Evolutionary conservation across 192 early-diverging fungal genomes (phyloP).

Genomic region (Linnemannia hyalina): DNA sequence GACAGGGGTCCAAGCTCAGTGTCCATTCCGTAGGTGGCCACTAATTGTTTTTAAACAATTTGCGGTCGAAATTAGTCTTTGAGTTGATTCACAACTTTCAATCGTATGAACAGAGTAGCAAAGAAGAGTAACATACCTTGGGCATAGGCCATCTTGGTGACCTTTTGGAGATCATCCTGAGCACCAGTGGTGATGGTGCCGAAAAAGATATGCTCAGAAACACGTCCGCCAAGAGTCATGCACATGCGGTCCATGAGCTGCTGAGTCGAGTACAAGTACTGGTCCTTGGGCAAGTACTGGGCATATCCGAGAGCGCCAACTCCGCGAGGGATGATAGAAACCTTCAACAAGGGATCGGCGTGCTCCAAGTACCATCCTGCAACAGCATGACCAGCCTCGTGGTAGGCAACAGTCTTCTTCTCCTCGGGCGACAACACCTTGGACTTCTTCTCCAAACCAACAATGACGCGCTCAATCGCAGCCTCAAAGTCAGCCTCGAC

Average conservation of each 20-base stretch:
- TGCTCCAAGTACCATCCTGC: conserved; percentile 98
- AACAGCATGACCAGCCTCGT: conserved; percentile 99
- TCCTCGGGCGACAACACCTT: conserved; percentile 95
- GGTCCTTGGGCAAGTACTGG: conserved; percentile 98
- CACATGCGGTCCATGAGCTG: conserved; percentile 95
- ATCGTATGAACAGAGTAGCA: background rate
- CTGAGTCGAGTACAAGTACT: conserved; percentile 93
- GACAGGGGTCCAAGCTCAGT: conserved; percentile 87
- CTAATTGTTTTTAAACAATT: conserved; percentile 21
- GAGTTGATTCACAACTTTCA: background rate
- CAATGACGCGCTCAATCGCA: conserved; percentile 99
- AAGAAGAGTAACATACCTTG: conserved; percentile 59
- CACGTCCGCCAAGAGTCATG: conserved; percentile 90
- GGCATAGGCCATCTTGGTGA: conserved; percentile 97
- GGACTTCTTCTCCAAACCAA: conserved; percentile 98
- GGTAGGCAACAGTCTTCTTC: conserved; percentile 99
- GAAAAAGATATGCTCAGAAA: conserved; percentile 95
- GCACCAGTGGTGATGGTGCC: conserved; percentile 95
- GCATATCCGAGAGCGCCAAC: conserved; percentile 98
- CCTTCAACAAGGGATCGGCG: conserved; percentile 97
- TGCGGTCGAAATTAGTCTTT: background rate
- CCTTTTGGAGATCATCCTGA: conserved; percentile 96
- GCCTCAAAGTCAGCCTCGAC: conserved; percentile 93
- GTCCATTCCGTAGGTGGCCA: conserved; percentile 97
- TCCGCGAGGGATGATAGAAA: conserved; percentile 98